Percentiles rank a stretch among this genome's conserved stretches.
These are phyloP conservation scores for Suhomyces atakaporum DNA, from an alignment of 1,139 yeast species.

Conservation along the genomic window DNA sequence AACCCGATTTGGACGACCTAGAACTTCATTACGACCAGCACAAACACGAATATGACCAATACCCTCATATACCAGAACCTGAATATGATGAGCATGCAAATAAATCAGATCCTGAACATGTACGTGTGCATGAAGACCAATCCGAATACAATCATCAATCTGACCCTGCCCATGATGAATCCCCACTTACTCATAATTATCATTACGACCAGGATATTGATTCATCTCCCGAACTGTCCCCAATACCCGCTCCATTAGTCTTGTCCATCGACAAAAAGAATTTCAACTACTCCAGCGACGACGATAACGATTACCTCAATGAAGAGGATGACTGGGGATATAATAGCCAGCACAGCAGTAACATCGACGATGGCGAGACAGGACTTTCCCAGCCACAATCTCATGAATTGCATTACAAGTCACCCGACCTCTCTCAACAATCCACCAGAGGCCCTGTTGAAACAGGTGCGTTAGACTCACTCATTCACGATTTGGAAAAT, in stretches of 20 bases:
- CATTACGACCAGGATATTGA: no score
- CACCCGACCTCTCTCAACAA: conserved; percentile 1
- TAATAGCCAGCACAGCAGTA: conserved; percentile 26
- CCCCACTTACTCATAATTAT: no score
- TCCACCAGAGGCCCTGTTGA: conserved; percentile 9
- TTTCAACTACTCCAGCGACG: conserved; percentile 17
- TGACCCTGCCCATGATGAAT: no score
- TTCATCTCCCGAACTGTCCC: conserved; percentile 1
- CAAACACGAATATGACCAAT: no score
- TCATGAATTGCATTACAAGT: conserved; percentile 8
- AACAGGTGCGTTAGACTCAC: conserved; percentile 37
- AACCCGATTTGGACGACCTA: no score
- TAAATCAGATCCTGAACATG: conserved; percentile 2
- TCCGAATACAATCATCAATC: no score
- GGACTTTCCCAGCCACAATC: no score
- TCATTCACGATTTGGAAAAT: conserved; percentile 38
- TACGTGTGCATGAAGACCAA: no score
- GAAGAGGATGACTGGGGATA: conserved; percentile 32
- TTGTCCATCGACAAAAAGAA: conserved; percentile 28
- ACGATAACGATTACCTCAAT: conserved; percentile 14
- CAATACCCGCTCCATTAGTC: conserved; percentile 28
- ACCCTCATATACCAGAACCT: no score
- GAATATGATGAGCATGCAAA: conserved; percentile 5
- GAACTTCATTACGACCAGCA: no score
- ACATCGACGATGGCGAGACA: conserved; percentile 17